A percentile compares a stretch with the other conserved stretches of the same genome.
phyloP scores from a whole-genome alignment of 768 basidiomycete genomes.

The Suillus discolor region DNA sequence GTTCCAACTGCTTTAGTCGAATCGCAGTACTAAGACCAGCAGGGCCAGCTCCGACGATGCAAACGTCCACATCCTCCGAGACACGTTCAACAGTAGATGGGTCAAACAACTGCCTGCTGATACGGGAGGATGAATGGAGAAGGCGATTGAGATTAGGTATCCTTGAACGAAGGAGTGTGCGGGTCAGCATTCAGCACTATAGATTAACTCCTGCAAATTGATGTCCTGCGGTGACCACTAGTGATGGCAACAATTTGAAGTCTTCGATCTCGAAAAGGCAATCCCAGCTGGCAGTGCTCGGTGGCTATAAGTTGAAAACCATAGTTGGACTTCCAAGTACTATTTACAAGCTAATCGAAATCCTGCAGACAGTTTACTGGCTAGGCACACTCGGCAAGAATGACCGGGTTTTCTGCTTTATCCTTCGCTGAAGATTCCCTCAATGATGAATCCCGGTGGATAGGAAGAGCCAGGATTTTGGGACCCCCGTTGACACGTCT shows the following conservation, averaged over 20 bases:
- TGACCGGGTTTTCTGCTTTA: slow-evolving; percentile 56
- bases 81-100: slow-evolving; percentile 72
- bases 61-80: slow-evolving; percentile 94
- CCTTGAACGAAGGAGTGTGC: background rate
- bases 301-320: background rate
- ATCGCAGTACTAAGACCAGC: slow-evolving; percentile 97
- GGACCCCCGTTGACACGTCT: slow-evolving; percentile 71
- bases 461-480: slow-evolving; percentile 58
- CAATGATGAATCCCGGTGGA: slow-evolving; percentile 41
- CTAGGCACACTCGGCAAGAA: background rate
- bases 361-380: background rate
- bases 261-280: background rate
- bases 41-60: slow-evolving; percentile 95
- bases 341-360: background rate
- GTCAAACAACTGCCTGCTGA: slow-evolving; percentile 47
- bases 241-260: background rate
- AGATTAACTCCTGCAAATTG: background rate
- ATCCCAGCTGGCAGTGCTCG: background rate
- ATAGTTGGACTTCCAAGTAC: background rate
- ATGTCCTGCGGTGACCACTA: slow-evolving; percentile 23
- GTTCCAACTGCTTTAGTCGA: slow-evolving; percentile 88
- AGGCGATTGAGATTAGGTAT: background rate
- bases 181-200: slow-evolving; percentile 8
- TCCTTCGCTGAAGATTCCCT: slow-evolving; percentile 46
- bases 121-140: slow-evolving; percentile 28